Evolutionary conservation across 306 rosid species (phyloP).

Genomic region (Castanea crenata): DNA sequence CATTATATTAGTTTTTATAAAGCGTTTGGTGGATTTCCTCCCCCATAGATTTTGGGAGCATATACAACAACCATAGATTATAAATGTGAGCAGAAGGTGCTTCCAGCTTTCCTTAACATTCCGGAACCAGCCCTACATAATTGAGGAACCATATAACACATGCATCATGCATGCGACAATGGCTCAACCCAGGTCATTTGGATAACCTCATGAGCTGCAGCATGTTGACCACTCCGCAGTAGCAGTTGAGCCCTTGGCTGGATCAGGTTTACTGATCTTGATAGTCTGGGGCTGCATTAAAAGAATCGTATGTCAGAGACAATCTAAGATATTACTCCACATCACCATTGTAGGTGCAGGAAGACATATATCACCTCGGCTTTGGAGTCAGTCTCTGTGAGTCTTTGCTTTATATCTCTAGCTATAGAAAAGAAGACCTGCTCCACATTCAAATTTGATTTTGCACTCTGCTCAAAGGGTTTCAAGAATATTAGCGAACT

Average conservation of each 20-base stretch:
- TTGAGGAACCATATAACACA: neutral
- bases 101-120: conserved; percentile 11
- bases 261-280: conserved; percentile 21
- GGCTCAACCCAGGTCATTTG: neutral
- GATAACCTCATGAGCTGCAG: conserved; percentile 14
- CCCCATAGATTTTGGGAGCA: conserved; percentile 1
- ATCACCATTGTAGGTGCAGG: neutral
- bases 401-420: conserved; percentile 32
- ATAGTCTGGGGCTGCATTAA: conserved; percentile 16
- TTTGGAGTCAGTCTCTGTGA: conserved; percentile 17
- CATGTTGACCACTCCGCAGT: neutral
- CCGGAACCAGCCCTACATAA: neutral
- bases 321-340: neutral
- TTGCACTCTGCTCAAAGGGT: conserved; percentile 34
- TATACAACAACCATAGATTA: neutral
- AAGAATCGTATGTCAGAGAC: neutral
- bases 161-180: neutral
- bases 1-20: conserved; percentile 3
- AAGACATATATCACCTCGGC: conserved; percentile 3
- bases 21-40: neutral
- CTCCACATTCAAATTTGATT: conserved; percentile 33
- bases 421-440: conserved; percentile 31
- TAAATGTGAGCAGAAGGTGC: neutral
- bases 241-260: conserved; percentile 2
- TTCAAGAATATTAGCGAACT: neutral